Base-by-base conservation (phyloP, 768 basidiomycete genomes). In the Dacryopinax primogenitus region DNA sequence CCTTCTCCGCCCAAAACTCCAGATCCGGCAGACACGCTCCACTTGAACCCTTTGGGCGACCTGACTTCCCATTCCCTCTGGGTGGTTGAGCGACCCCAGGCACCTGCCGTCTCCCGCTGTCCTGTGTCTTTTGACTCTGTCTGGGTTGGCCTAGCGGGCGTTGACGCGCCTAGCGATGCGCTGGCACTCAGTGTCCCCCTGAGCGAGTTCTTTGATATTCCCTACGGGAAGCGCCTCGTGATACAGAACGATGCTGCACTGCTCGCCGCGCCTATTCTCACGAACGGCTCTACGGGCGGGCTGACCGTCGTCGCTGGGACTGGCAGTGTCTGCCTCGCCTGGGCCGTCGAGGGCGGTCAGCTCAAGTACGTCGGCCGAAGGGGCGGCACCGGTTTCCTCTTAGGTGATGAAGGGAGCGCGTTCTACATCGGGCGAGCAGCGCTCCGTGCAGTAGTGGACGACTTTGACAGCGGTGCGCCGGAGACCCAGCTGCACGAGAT, bases 171-270 rank as follows among this genome's bases (percentile, higher is more conserved):
- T 1, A 77, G 81, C 15, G 85, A 85, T 16, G 79, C 84, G 64
- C 80, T 78, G 15, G 78, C 78, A 11, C 78, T 91, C 62, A 80
- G 82, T 0, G 74, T 77, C 2, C 33, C 33, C 18, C 63, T 67
- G 1, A 7, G 32, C 2, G 21, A 34, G 23, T 67, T 58, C 66
- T 67, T 67, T 30, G 75, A 34, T 21, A 62, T 67, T 33, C 79
- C 12, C 75, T 21, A 12, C 63, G 64, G 63, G 21, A 78, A 81
- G 6, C 72, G 77, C 2, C 76, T 92, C 26, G 76, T 79, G 41
- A 80, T 94, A 62, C 79, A 85, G 41, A 93, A 94, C 73, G 92
- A 95, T 72, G 87, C 89, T 0, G 83, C 87, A 70, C 86, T 95
- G 47, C 83, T 95, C 47, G 88, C 89, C 11, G 84, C 90, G 0